Conservation (phyloP, 75 land plant genomes). For the Pinus taeda region DNA sequence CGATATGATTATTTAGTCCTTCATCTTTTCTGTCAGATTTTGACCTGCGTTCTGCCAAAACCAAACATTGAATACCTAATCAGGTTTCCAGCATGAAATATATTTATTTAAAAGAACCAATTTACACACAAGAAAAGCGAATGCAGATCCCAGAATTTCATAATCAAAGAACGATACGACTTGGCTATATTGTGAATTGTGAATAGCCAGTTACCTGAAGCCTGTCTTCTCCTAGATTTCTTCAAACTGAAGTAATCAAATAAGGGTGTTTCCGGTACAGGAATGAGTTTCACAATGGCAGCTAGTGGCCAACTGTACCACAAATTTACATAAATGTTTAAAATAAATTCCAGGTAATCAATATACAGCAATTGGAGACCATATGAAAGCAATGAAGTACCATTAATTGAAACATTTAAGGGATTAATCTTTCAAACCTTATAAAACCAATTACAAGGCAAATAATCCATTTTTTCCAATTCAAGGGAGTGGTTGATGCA, state of each 20-base stretch:
- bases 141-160: too few relatives aligned
- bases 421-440: slow-evolving; percentile 39
- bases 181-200: not conserved
- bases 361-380: too few relatives aligned
- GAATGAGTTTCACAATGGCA: slow-evolving; percentile 61
- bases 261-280: slow-evolving; percentile 72
- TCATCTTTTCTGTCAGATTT: too few relatives aligned
- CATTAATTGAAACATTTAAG: not conserved
- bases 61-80: too few relatives aligned
- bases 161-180: too few relatives aligned
- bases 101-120: too few relatives aligned
- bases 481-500: slow-evolving; percentile 60
- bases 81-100: too few relatives aligned
- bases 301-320: slow-evolving; percentile 88
- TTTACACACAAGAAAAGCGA: too few relatives aligned
- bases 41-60: too few relatives aligned
- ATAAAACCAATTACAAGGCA: slow-evolving; percentile 56
- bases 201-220: not conserved
- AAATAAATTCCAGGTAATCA: too few relatives aligned
- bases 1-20: too few relatives aligned
- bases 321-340: too few relatives aligned
- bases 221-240: not conserved
- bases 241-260: not conserved
- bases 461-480: slow-evolving; percentile 63
- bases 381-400: slow-evolving; percentile 16